These are phyloP conservation scores for Gossypium australe DNA, from an alignment of 345 rosid genomes.

Conservation along the genomic window DNA sequence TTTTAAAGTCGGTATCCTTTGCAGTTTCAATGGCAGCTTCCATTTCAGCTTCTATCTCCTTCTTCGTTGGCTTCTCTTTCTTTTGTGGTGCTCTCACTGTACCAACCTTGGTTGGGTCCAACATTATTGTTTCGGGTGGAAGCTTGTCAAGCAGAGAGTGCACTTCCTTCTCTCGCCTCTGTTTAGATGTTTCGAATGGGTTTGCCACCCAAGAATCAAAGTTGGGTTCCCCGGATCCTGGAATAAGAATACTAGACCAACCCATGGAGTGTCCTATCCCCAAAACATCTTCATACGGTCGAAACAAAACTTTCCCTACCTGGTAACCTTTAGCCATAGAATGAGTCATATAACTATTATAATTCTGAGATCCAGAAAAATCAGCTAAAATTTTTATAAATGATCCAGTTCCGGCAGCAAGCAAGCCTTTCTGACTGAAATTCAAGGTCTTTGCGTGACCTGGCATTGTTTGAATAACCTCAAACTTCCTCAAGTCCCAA, in stretches of 20 bases:
- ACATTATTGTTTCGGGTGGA: constrained; percentile 84
- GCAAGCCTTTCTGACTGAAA: constrained; percentile 91
- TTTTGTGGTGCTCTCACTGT: constrained; percentile 43
- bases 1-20: constrained; percentile 46
- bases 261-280: constrained; percentile 91
- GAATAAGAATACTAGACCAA: constrained; percentile 83
- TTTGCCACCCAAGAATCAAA: constrained; percentile 93
- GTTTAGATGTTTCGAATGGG: constrained; percentile 83
- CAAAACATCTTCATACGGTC: constrained; percentile 85
- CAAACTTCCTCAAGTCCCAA: constrained; percentile 89
- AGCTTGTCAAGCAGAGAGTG: constrained; percentile 86
- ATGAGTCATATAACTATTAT: constrained; percentile 72
- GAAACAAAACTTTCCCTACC: constrained; percentile 58
- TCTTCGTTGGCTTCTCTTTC: constrained; percentile 55
- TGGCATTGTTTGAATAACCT: constrained; percentile 63
- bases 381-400: constrained; percentile 52
- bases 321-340: constrained; percentile 85
- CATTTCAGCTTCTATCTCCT: constrained; percentile 56
- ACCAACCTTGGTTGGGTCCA: constrained; percentile 86
- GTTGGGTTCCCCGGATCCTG: constrained; percentile 95
- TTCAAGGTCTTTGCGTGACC: constrained; percentile 66
- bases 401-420: constrained; percentile 77
- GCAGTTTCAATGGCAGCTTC: constrained; percentile 62
- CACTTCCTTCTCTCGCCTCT: constrained; percentile 84
- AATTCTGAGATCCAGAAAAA: constrained; percentile 45